Conservation (phyloP, 2,329 filamentous ascomycete species). For the Aureobasidium lini region DNA sequence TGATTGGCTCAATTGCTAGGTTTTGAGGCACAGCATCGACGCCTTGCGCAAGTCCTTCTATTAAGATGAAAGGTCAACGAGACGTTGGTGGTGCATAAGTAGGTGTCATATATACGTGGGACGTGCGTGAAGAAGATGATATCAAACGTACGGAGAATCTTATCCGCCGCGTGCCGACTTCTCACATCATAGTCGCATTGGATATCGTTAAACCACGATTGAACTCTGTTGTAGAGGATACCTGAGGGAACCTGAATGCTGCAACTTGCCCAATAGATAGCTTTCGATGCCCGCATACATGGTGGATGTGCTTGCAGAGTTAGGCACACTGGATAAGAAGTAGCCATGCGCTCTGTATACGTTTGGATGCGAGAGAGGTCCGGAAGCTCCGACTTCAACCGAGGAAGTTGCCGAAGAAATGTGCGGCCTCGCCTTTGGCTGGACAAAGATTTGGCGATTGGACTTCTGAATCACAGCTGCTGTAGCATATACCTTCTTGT, state of each 20-base stretch:
- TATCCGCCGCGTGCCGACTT: too few relatives aligned
- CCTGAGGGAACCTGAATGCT: too few relatives aligned
- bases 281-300: too few relatives aligned
- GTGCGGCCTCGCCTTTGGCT: neutral
- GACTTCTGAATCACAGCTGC: neutral
- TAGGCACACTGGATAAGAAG: too few relatives aligned
- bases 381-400: conserved; percentile 7
- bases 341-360: too few relatives aligned
- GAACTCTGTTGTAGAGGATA: too few relatives aligned
- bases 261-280: too few relatives aligned
- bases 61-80: neutral
- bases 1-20: too few relatives aligned
- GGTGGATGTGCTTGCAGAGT: too few relatives aligned
- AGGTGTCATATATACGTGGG: neutral
- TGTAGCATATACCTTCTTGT: conserved; percentile 11
- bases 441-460: conserved; percentile 9
- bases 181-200: too few relatives aligned
- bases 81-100: neutral
- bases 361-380: neutral
- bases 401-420: conserved; percentile 6
- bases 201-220: too few relatives aligned
- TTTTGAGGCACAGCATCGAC: neutral
- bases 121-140: neutral
- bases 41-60: neutral
- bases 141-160: too few relatives aligned